Percentiles rank a stretch among this genome's conserved stretches.
These are phyloP conservation scores for Cercospora canescens DNA, from an alignment of 2,329 filamentous ascomycete genomes.

Conservation along the genomic window DNA sequence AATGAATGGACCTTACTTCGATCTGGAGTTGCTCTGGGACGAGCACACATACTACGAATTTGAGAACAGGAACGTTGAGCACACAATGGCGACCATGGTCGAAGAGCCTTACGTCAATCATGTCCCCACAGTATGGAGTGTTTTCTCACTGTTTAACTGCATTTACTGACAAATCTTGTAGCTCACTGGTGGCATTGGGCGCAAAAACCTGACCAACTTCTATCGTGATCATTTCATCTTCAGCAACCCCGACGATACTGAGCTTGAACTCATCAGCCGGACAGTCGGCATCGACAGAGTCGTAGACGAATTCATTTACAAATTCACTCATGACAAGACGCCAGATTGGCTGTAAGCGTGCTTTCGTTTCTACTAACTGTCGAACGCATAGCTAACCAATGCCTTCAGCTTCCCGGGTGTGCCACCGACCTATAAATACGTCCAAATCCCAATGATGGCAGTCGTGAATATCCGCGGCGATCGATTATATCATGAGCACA, in stretches of 20 bases:
- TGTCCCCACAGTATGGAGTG: constrained; percentile 56
- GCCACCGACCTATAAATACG: constrained; percentile 54
- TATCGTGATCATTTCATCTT: constrained; percentile 76
- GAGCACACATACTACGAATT: constrained; percentile 76
- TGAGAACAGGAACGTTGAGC: constrained; percentile 64
- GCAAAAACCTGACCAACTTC: constrained; percentile 62
- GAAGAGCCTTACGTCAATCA: constrained; percentile 78
- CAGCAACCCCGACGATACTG: constrained; percentile 67
- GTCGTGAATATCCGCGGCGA: constrained; percentile 70
- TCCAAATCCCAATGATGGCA: constrained; percentile 64
- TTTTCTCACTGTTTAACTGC: not conserved
- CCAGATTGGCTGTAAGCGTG: constrained; percentile 67
- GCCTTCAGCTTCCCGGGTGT: constrained; percentile 55
- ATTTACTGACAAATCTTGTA: not conserved
- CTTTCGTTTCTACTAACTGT: not conserved
- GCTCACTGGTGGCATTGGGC: constrained; percentile 66
- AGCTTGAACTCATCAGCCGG: constrained; percentile 68
- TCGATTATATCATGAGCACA: constrained; percentile 69
- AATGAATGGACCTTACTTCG: constrained; percentile 66
- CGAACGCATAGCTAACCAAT: not conserved
- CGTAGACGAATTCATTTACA: constrained; percentile 69
- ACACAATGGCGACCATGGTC: constrained; percentile 82
- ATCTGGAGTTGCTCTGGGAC: constrained; percentile 77
- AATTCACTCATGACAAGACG: constrained; percentile 62
- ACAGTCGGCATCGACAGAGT: constrained; percentile 72